Evolutionary conservation across 116 monocot species (phyloP), one percentile per base, ranked within the genome.

Genomic region (Dioscorea cayenensis): DNA sequence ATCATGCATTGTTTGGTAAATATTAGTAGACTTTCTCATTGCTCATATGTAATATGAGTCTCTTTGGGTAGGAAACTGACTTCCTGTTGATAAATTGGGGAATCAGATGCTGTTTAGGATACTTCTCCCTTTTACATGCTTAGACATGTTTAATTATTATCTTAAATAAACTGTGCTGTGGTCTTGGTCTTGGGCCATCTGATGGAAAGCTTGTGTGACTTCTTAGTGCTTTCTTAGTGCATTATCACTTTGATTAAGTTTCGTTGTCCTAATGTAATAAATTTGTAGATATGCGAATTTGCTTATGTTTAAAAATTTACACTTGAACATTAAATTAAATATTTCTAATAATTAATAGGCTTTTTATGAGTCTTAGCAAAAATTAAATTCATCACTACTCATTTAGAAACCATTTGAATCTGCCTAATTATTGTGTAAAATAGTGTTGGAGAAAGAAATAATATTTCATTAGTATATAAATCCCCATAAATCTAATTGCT

Each of bases 1-100:
- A 43, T 43, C 10, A 43, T 43, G 43, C 43, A 43, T 11, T 43
- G 9, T 1, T 25, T 28, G 52, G 59, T 71, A 51, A 60, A 63
- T 48, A 60, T 21, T 36, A 43, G 16, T 60, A 20, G 9, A 18
- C 5, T 19, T 38, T 28, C 22, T 37, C 28, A 36, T 25, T 49
- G 20, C 7, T 68, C 10, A 60, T 19, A 32, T 28, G 71, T n/a
- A 7, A 50, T 14, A 50, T 4, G 51, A 51, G 27, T 23, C 20
- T 25, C 43, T 22, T 73, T 28, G 73, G 73, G 73, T 28, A 73
- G 73, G n/a, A 55, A 55, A 55, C 55, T 55, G 55, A 55, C n/a
- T 55, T 55, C 55, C 17, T 55, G 16, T 55, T n/a, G 55, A 55
- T 55, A 55, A n/a, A 55, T 1, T 2, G n/a, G 55, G 55, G 55